Conservation (phyloP, 306 rosid species). For the Datisca glomerata region DNA sequence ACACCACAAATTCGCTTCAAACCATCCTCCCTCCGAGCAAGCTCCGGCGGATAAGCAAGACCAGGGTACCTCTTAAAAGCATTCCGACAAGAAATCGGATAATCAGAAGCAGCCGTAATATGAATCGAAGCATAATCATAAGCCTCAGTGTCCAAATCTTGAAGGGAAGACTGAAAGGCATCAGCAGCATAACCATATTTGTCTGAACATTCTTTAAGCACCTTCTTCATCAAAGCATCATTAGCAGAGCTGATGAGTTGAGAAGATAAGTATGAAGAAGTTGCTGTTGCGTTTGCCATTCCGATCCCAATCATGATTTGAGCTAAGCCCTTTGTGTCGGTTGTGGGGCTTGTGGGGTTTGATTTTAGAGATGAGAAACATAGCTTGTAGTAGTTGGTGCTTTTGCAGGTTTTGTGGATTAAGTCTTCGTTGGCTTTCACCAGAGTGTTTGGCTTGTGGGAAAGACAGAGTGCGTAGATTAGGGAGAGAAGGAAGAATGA, state of each 20-base stretch:
- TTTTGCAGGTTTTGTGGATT: conserved; percentile 61
- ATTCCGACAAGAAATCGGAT: conserved; percentile 72
- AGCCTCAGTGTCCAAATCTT: conserved; percentile 39
- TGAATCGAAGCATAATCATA: conserved; percentile 75
- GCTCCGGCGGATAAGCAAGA: conserved; percentile 47
- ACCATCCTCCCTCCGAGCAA: conserved; percentile 55
- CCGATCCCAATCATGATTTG: conserved; percentile 49
- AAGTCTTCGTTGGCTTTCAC: conserved; percentile 40
- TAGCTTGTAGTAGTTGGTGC: conserved; percentile 56
- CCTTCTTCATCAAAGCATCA: conserved; percentile 25
- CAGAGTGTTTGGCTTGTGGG: conserved; percentile 5
- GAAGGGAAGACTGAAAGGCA: conserved; percentile 43
- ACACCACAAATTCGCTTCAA: conserved; percentile 77
- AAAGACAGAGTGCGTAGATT: conserved; percentile 7
- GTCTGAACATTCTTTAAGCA: conserved; percentile 60
- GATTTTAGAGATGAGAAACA: conserved; percentile 66
- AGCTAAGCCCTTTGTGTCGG: conserved; percentile 68
- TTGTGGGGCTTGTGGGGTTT: conserved; percentile 38
- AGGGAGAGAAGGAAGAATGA: conserved; percentile 22
- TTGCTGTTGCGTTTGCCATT: conserved; percentile 55
- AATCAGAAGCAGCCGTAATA: conserved; percentile 65
- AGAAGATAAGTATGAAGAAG: conserved; percentile 60
- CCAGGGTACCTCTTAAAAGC: conserved; percentile 35
- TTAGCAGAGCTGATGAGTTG: conserved; percentile 23
- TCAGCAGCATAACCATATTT: conserved; percentile 55